Evolutionary conservation across 805 yeast genomes (phyloP).

Genomic region (Brettanomyces nanus): DNA sequence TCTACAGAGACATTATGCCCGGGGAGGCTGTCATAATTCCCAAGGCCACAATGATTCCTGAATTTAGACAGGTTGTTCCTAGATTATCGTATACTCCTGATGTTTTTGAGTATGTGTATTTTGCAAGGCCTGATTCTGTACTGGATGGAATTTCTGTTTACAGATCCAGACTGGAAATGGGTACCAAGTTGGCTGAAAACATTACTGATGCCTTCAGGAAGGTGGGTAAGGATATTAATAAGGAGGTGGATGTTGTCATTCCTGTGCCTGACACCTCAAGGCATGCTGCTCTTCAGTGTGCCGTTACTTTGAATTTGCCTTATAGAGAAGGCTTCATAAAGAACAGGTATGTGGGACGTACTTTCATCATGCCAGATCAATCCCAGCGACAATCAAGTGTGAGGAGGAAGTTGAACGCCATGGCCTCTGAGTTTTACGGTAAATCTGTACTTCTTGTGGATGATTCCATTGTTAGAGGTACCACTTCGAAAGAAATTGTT

Average conservation of each 20-base stretch:
- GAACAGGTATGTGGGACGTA: conserved; percentile 94
- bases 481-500: conserved; percentile 93
- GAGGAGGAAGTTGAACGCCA: conserved; percentile 90
- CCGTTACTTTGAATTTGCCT: conserved; percentile 70
- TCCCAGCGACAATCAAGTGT: conserved; percentile 89
- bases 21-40: conserved; percentile 96
- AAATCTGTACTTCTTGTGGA: conserved; percentile 86
- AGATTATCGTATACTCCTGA: conserved; percentile 82
- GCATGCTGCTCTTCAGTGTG: conserved; percentile 88
- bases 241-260: conserved; percentile 83
- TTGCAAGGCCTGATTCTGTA: conserved; percentile 96
- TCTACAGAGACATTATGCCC: conserved; percentile 76
- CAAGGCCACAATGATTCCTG: conserved; percentile 63
- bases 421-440: conserved; percentile 84
- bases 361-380: conserved; percentile 98
- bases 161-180: conserved; percentile 89
- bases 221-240: conserved; percentile 35
- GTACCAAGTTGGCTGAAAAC: conserved; percentile 74
- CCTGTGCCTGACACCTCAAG: conserved; percentile 99
- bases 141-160: conserved; percentile 96
- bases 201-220: conserved; percentile 35
- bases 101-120: conserved; percentile 93
- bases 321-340: conserved; percentile 97
- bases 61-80: conserved; percentile 79
- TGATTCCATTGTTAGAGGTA: conserved; percentile 96